Percentiles rank a stretch among this genome's conserved stretches.
These are phyloP conservation scores for Hypoxylon sp. DNA, from an alignment of 2,329 filamentous ascomycete species.

Conservation along the genomic window DNA sequence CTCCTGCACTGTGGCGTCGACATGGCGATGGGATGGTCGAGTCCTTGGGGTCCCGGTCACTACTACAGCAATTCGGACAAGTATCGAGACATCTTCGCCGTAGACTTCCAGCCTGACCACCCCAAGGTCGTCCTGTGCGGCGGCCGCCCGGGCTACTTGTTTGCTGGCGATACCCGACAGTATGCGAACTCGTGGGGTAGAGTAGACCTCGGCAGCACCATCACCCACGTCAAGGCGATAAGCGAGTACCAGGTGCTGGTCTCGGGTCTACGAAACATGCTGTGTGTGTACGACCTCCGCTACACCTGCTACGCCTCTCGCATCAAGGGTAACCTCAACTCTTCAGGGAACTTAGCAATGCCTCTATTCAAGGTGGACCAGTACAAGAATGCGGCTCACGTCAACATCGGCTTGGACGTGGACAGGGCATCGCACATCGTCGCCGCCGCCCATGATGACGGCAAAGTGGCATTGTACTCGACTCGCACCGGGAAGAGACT, in stretches of 20 bases:
- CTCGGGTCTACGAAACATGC: conserved; percentile 61
- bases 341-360: conserved; percentile 35
- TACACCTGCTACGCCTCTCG: conserved; percentile 55
- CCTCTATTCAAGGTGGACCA: conserved; percentile 62
- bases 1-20: conserved; percentile 55
- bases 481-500: conserved; percentile 59
- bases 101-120: conserved; percentile 60
- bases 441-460: conserved; percentile 66
- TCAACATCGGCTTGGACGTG: conserved; percentile 65
- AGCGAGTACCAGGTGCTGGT: conserved; percentile 64
- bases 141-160: conserved; percentile 61
- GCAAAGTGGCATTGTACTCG: conserved; percentile 63
- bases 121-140: conserved; percentile 63
- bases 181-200: conserved; percentile 33
- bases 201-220: conserved; percentile 53
- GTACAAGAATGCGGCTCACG: conserved; percentile 63
- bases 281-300: conserved; percentile 69
- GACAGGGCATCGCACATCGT: conserved; percentile 60
- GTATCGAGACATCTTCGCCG: conserved; percentile 58
- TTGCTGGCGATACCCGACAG: conserved; percentile 59
- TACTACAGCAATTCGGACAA: conserved; percentile 35
- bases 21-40: conserved; percentile 52
- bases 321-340: neutral
- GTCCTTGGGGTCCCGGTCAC: conserved; percentile 41
- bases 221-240: conserved; percentile 64